Base-by-base conservation (phyloP, 1,284 basidiomycete genomes). In the Rhodotorula sp. region DNA sequence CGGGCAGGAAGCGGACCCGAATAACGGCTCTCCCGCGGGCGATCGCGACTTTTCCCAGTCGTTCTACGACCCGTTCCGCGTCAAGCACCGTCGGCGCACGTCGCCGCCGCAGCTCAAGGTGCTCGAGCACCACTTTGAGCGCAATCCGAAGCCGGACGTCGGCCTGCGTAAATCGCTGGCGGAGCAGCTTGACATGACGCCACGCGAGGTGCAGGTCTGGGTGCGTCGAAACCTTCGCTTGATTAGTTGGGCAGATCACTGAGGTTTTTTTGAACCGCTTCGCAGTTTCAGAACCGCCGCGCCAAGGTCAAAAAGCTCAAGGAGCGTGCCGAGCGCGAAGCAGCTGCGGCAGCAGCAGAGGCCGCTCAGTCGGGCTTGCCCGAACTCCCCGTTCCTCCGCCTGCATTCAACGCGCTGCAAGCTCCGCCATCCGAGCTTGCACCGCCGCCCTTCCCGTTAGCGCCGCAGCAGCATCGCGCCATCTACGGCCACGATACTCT, bases 111-210 rank as follows among this genome's bases (percentile, higher is more conserved):
- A 80, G 66, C 74, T 80, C 50, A 74, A 75, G 60, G 87, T 93
- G 67, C 87, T 97, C 74, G 93, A 97, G 82, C 85, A 86, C 71
- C 87, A 92, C 78, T 97, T 95, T 82, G 87, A 87, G 77, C 85
- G 86, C 74, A 91, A 93, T 82, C 91, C 91, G 58, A 96, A 97
- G 81, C 94, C 94, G 23, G 93, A 93, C 81, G 90, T 90, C 64
- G 84, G 86, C 21, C 83, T 91, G 58, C 87, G 94, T 75, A 91
- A 91, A 80, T 85, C 87, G 74, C 87, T 97, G 61, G 90, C 93
- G 0, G 83, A 85, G 13, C 86, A 92, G 82, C 87, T 97, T 61
- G 89, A 89, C 74, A 97, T 97, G 93, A 92, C 91, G 27, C 88
- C 92, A 41, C 85, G 94, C 71, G 92, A 92, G 56, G 91, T 97